Percentiles rank a stretch among this genome's conserved stretches.
These are phyloP conservation scores for Biscogniauxia mediterranea DNA, from an alignment of 2,329 filamentous ascomycete species.

Conservation along the genomic window DNA sequence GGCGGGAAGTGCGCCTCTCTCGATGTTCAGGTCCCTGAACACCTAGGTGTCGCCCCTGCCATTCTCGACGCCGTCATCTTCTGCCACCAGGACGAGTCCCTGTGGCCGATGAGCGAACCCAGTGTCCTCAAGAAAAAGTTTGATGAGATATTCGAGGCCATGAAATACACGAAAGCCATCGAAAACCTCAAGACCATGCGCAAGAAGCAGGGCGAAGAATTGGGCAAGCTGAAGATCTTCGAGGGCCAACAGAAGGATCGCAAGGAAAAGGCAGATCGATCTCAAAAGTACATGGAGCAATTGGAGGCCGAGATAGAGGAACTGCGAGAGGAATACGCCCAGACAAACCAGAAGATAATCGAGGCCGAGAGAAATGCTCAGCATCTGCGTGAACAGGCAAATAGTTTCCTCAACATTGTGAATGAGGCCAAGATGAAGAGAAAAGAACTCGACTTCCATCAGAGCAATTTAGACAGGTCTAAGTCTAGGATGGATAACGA, in stretches of 20 bases:
- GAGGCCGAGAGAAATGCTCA: constrained; percentile 56
- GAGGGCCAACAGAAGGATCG: constrained; percentile 77
- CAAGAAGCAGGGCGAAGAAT: constrained; percentile 77
- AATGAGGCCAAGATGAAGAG: constrained; percentile 74
- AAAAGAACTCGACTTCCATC: constrained; percentile 68
- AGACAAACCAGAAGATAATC: constrained; percentile 59
- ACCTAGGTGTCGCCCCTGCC: constrained; percentile 84
- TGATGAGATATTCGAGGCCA: constrained; percentile 95
- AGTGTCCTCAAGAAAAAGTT: constrained; percentile 86
- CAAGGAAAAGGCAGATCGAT: constrained; percentile 78
- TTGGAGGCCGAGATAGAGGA: constrained; percentile 59
- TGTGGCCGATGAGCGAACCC: constrained; percentile 95
- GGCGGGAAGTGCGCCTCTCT: constrained; percentile 81
- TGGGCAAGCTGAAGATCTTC: constrained; percentile 69
- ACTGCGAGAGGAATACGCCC: constrained; percentile 56
- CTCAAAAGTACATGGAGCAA: constrained; percentile 47
- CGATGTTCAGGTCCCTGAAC: constrained; percentile 78
- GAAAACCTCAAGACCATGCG: constrained; percentile 86
- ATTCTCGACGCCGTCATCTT: constrained; percentile 96
- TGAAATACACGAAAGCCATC: constrained; percentile 96
- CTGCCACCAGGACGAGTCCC: constrained; percentile 95
- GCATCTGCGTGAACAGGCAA: constrained; percentile 70
- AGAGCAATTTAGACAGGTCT: constrained; percentile 69
- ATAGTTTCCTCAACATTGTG: constrained; percentile 71
- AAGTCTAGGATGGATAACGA: constrained; percentile 68